Percentiles rank a stretch among this genome's conserved stretches.
Conservation (phyloP, 2,329 filamentous ascomycete species). For the Xylariaceae sp. region DNA sequence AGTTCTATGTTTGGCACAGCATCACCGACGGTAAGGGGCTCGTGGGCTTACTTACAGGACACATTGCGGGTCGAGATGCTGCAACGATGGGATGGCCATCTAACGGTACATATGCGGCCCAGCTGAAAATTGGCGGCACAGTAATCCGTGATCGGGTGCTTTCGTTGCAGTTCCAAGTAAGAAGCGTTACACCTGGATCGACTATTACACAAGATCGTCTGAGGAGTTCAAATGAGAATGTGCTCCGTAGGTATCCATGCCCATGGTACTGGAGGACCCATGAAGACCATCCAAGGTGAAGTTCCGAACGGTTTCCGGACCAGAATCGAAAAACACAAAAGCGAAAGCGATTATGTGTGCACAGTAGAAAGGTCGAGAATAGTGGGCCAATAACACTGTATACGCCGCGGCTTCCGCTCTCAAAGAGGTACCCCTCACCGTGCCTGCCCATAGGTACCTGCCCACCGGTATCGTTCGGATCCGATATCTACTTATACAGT, state of each 20-base stretch:
- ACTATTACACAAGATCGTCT: neutral
- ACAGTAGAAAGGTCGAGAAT: no score
- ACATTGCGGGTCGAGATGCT: neutral
- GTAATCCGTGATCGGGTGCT: slow-evolving; percentile 3
- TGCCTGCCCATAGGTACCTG: no score
- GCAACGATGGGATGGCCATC: neutral
- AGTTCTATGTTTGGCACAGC: neutral
- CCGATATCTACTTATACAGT: no score
- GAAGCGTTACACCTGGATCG: neutral
- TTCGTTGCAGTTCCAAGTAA: slow-evolving; percentile 9
- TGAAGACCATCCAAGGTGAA: neutral
- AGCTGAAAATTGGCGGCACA: slow-evolving; percentile 14
- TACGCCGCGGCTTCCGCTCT: no score
- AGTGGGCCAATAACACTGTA: no score
- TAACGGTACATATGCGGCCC: neutral
- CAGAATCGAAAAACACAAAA: no score
- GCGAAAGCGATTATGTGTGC: no score
- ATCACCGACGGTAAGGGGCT: neutral
- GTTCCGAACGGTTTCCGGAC: no score
- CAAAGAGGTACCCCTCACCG: no score
- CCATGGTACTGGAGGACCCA: neutral
- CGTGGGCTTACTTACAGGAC: neutral
- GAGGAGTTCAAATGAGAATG: neutral
- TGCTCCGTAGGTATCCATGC: neutral
- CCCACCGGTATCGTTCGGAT: no score